Percentiles rank a stretch among this genome's conserved stretches.
Conservation (phyloP, 2,329 filamentous ascomycete genomes). For the Alternaria angustiovoidea region DNA sequence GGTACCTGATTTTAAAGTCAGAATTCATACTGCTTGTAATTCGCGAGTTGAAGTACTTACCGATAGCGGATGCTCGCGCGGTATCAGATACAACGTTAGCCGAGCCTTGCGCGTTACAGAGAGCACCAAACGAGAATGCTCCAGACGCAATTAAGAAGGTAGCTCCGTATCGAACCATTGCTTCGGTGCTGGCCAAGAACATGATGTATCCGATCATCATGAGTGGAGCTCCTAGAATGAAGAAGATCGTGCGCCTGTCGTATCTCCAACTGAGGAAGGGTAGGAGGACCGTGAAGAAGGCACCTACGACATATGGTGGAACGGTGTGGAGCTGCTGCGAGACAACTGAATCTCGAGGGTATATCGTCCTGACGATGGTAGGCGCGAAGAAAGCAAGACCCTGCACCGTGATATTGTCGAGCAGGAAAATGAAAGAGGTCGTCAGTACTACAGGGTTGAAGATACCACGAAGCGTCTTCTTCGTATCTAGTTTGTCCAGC, state of each 20-base stretch:
- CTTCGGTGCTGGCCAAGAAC: slow-evolving; percentile 65
- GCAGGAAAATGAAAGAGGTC: slow-evolving; percentile 67
- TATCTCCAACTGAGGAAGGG: slow-evolving; percentile 68
- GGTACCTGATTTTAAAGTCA: slow-evolving; percentile 46
- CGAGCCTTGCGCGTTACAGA: slow-evolving; percentile 72
- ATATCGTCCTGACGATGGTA: slow-evolving; percentile 75
- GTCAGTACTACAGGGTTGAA: slow-evolving; percentile 68
- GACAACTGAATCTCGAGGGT: slow-evolving; percentile 64
- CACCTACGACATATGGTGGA: slow-evolving; percentile 74
- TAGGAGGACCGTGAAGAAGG: slow-evolving; percentile 70
- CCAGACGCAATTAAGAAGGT: slow-evolving; percentile 74
- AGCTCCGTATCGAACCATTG: slow-evolving; percentile 70
- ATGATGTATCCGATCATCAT: slow-evolving; percentile 74
- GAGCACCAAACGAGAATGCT: slow-evolving; percentile 69
- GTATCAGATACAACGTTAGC: slow-evolving; percentile 78
- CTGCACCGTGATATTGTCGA: slow-evolving; percentile 75
- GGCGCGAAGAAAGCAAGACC: slow-evolving; percentile 75
- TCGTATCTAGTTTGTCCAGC: slow-evolving; percentile 68
- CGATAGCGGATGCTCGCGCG: slow-evolving; percentile 71
- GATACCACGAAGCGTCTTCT: slow-evolving; percentile 69
- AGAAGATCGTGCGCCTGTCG: slow-evolving; percentile 68
- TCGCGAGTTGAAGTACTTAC: background rate
- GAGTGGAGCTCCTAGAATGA: slow-evolving; percentile 67
- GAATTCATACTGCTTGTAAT: background rate
- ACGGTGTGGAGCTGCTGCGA: slow-evolving; percentile 75